These are phyloP conservation scores for Suillus weaverae DNA, from an alignment of 768 basidiomycete genomes.

Conservation along the genomic window DNA sequence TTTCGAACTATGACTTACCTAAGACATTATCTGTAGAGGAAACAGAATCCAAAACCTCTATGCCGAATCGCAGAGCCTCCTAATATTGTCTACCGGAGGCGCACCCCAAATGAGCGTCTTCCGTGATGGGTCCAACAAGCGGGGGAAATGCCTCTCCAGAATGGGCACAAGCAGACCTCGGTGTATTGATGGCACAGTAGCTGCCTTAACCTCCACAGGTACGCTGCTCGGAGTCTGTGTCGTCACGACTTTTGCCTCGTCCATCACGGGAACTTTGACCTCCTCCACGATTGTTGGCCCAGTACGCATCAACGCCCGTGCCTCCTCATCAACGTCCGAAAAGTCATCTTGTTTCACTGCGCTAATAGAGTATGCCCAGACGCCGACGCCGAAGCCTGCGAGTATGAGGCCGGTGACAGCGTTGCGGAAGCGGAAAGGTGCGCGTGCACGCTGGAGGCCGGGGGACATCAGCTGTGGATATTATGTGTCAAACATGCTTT, in stretches of 20 bases:
- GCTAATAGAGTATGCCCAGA: conserved; percentile 91
- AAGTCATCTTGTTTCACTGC: conserved; percentile 95
- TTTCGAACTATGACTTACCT: not conserved
- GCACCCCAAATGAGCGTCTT: conserved; percentile 76
- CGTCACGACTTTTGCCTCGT: conserved; percentile 21
- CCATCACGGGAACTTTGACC: conserved; percentile 29
- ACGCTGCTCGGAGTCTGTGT: conserved; percentile 3
- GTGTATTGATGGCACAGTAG: conserved; percentile 11
- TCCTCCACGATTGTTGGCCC: conserved; percentile 26
- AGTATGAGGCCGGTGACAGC: conserved; percentile 73
- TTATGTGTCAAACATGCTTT: conserved; percentile 1
- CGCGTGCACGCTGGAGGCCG: conserved; percentile 84
- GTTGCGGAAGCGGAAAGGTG: conserved; percentile 79
- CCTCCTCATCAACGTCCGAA: conserved; percentile 82
- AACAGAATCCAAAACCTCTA: not conserved
- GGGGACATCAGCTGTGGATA: conserved; percentile 75
- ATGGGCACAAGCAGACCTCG: conserved; percentile 48
- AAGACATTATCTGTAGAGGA: not conserved
- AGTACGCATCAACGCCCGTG: conserved; percentile 48
- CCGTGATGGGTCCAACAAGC: conserved; percentile 55
- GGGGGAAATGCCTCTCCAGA: conserved; percentile 47
- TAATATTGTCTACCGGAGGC: conserved; percentile 63
- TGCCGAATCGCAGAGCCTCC: conserved; percentile 40
- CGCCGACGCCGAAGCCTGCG: conserved; percentile 71
- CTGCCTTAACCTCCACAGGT: not conserved